Evolutionary conservation across 225 moss, liverwort and hornwort genomes (phyloP).

Genomic region (Thuidium tamariscinum): DNA sequence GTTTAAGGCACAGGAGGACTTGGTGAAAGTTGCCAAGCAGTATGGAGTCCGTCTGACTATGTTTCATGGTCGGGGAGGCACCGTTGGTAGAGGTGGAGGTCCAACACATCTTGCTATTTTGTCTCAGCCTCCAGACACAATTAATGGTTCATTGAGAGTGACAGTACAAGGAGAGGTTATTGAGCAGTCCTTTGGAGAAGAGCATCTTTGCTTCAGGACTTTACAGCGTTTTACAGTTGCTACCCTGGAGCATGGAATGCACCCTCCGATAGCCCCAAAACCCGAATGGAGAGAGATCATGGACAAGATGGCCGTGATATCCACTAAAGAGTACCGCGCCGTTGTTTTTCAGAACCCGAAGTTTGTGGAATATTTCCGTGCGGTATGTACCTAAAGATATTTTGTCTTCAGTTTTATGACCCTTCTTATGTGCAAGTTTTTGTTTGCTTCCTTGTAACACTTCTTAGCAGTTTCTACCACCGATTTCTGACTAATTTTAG

Average conservation of each 20-base stretch:
- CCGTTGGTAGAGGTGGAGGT: slow-evolving; percentile 90
- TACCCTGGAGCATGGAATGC: slow-evolving; percentile 96
- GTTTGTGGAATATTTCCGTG: slow-evolving; percentile 87
- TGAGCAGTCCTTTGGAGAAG: slow-evolving; percentile 93
- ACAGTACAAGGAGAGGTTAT: slow-evolving; percentile 96
- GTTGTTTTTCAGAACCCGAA: slow-evolving; percentile 64
- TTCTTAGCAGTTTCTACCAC: background rate
- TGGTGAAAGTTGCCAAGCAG: slow-evolving; percentile 88
- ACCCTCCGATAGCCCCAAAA: slow-evolving; percentile 73
- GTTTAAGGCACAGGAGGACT: slow-evolving; percentile 94
- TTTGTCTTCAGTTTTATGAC: background rate
- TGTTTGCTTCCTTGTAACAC: background rate
- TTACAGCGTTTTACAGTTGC: slow-evolving; percentile 91
- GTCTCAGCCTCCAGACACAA: slow-evolving; percentile 95
- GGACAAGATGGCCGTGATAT: slow-evolving; percentile 64
- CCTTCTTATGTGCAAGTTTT: background rate
- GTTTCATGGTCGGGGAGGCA: slow-evolving; percentile 95
- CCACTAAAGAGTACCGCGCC: slow-evolving; percentile 80
- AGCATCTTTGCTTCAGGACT: slow-evolving; percentile 93
- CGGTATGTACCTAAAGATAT: slow-evolving; percentile 21
- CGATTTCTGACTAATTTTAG: background rate
- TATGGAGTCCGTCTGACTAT: slow-evolving; percentile 82
- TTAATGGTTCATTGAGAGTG: slow-evolving; percentile 90
- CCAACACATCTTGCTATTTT: slow-evolving; percentile 96
- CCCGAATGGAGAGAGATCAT: slow-evolving; percentile 86